Conservation (phyloP, 306 rosid genomes). For the Acacia crassicarpa region DNA sequence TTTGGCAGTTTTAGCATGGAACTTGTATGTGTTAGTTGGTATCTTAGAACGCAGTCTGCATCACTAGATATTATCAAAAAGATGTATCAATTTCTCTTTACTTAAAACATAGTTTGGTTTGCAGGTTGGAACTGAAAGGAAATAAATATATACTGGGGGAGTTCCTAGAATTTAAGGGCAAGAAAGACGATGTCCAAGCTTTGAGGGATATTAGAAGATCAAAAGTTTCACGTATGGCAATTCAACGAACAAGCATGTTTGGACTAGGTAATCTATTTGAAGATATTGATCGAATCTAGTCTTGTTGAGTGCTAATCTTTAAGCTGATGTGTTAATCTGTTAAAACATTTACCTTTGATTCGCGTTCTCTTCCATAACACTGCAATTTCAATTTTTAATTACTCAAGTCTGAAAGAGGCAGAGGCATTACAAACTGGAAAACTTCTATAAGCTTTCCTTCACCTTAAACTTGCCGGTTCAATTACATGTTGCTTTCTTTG, state of each 20-base stretch:
- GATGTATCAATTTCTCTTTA: slow-evolving; percentile 12
- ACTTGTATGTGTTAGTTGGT: neutral
- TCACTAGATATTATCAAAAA: slow-evolving; percentile 10
- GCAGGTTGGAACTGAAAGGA: slow-evolving; percentile 87
- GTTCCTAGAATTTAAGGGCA: slow-evolving; percentile 89
- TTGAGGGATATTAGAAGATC: slow-evolving; percentile 77
- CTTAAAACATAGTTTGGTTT: slow-evolving; percentile 19
- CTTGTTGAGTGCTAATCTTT: slow-evolving; percentile 1
- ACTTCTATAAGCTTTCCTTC: neutral
- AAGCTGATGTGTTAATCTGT: neutral
- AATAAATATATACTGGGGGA: slow-evolving; percentile 78
- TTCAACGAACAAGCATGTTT: slow-evolving; percentile 89
- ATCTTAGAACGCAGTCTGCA: slow-evolving; percentile 5
- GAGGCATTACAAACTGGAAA: slow-evolving; percentile 13
- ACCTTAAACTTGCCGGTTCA: neutral
- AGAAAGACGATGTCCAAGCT: slow-evolving; percentile 65
- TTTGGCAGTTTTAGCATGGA: neutral
- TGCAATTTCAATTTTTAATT: slow-evolving; percentile 19
- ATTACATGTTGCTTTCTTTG: neutral
- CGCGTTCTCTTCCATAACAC: slow-evolving; percentile 12
- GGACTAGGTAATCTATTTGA: slow-evolving; percentile 72
- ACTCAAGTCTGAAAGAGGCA: slow-evolving; percentile 8
- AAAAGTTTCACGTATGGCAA: slow-evolving; percentile 60
- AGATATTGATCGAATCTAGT: neutral
- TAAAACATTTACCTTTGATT: neutral